Base-by-base conservation (phyloP, 345 rosid genomes). In the Kernera saxatilis region DNA sequence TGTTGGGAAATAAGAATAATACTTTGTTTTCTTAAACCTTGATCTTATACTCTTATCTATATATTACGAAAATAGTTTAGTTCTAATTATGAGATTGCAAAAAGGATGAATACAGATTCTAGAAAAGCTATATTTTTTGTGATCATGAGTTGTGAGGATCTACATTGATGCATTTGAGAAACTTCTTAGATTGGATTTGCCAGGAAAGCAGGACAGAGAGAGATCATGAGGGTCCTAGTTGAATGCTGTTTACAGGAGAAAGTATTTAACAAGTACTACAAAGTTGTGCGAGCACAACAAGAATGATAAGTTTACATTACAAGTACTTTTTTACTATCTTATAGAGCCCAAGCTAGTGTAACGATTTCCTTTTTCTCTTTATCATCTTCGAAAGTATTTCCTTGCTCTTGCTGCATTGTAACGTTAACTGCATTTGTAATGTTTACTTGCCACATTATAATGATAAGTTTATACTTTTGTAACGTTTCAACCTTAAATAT, bases 201-300 rank as follows among this genome's bases (percentile, higher is more conserved):
- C 84, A 14, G 97, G 97, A 70, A 85, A 86, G 68, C 93, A 91
- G 87, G 96, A 94, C 80, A 85, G 97, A 74, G 99, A n/a, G n/a
- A 94, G 73, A 85, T 94, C 76, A 79, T 94, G 78, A 81, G 99
- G 73, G 99, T 94, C 65, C 84, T 94, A 23, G 73, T 89, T 44
- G 96, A 86, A 35, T 94, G 97, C 59, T 94, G 97, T 80, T 82
- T 91, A 71, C 96, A 89, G 74, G 97, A 89, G 84, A 83, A 86
- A 76, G 82, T 78, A 5, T 93, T 93, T 68, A 93, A 93, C 86
- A 89, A 86, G 78, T 93, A 91, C 61, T 93, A 89, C 78, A 25
- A 89, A 87, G 79, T 52, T 93, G 71, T 93, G 99, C 27, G 88
- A 83, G 75, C 91, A 91, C 61, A 91, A 93, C 67, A 93, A 87